Evolutionary conservation across 768 basidiomycete species (phyloP), one percentile per base, ranked within the genome.

Genomic region (Strobilomyces echinocephalus): DNA sequence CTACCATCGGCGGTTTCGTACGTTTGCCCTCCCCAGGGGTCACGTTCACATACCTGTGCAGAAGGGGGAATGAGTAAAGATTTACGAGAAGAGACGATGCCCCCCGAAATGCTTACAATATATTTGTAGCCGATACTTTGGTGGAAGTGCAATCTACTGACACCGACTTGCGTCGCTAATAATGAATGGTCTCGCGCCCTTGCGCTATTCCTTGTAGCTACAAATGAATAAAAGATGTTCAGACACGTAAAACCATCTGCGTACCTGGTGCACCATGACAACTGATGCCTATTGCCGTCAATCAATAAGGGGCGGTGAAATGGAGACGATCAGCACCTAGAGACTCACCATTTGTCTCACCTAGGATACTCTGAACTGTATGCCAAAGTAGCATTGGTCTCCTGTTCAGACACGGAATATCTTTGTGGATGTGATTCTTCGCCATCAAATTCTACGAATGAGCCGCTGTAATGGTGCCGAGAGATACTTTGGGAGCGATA

Each of bases 51-150:
- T 76, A 72, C 14, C 78, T 81, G 33, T 14, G 16, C 18, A n/a
- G 6, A n/a, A 35, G 4, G 47, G 44, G 52, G 35, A 35, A 4
- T 48, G 44, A 53, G 35, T 24, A 49, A 5, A 8, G 3, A n/a
- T 26, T 15, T 14, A 21, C 11, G 24, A 24, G 24, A 24, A 24
- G 24, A 4, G 24, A 24, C 24, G 24, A 24, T 24, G 24, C 24
- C 24, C 24, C 2, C 2, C 2, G 4, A 24, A 31, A 16, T 3
- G 1, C 56, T 49, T 31, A 82, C 85, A 49, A 86, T 83, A 61
- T 87, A 88, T 68, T 87, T 88, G 70, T 76, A 87, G 1, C 85
- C 85, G 49, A 87, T 72, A 15, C 85, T 85, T 51, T 82, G 74
- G 61, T 88, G 84, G 73, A 84, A 85, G 69, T 77, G 82, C 15